These are phyloP conservation scores for Colletotrichum sp. DNA, from an alignment of 2,329 filamentous ascomycete species.

Conservation along the genomic window DNA sequence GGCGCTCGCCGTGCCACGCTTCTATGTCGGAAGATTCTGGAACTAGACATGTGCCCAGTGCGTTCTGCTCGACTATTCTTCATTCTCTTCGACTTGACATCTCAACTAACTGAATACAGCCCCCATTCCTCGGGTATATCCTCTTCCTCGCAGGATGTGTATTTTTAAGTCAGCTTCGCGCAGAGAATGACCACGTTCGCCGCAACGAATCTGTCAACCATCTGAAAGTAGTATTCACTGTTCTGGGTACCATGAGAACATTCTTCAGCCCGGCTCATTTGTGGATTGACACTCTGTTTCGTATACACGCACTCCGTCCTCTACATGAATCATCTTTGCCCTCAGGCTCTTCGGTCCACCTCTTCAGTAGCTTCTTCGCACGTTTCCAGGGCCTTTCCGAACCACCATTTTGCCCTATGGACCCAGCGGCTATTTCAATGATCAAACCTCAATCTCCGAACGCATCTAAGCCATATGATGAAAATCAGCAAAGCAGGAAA, in stretches of 20 bases:
- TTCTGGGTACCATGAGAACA: neutral
- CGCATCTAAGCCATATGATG: neutral
- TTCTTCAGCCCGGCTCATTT: neutral
- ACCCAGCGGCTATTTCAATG: neutral
- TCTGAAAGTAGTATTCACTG: neutral
- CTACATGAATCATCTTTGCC: neutral
- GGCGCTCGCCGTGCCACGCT: neutral
- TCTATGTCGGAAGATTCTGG: neutral
- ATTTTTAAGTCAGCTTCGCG: neutral
- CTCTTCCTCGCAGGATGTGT: neutral
- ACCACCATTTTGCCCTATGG: neutral
- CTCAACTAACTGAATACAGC: neutral
- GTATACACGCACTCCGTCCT: neutral
- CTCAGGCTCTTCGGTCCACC: neutral
- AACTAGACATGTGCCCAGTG: neutral
- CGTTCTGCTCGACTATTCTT: neutral
- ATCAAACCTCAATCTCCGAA: neutral
- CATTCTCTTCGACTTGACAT: neutral
- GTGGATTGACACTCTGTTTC: neutral
- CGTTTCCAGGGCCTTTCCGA: neutral
- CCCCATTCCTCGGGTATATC: neutral
- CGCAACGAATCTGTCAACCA: neutral
- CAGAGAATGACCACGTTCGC: neutral
- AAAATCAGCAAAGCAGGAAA: neutral
- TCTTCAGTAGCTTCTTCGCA: neutral